Evolutionary conservation across 176 grass and related monocot species (phyloP), one percentile per base, ranked within the genome.

Genomic region (Typha latifolia): DNA sequence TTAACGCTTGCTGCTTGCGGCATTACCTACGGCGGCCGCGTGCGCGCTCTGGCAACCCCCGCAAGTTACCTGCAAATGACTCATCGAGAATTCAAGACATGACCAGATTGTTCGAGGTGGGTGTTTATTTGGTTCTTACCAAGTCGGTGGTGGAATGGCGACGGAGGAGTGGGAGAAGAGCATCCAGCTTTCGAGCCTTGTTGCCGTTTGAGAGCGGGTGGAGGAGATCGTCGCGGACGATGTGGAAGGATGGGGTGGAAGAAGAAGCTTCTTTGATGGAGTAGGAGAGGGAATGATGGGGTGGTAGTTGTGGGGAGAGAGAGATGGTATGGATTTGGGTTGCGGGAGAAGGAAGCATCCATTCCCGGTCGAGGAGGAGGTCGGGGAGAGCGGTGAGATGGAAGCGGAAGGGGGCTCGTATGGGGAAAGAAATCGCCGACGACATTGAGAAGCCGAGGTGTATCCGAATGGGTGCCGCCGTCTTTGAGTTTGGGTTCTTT

Each of bases 101-200:
- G 20, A 59, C 0, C 5, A 37, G 49, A 12, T 7, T 21, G 24
- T 37, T 26, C 7, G 16, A 69, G 14, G 49, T 29, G 9, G 12
- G 6, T 21, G 7, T 37, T 37, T 37, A 5, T 37, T 37, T 5
- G 14, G 21, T 20, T 16, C 5, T 12, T 47, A 61, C 5, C 32
- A 79, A 19, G 66, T 32, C 69, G 15, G 76, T 29, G 16, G 69
- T 37, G 47, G 20, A 48, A 82, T 66, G 51, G 29, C 20, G 62
- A 49, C 62, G 80, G 67, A 91, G 77, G 70, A 89, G 74, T 26
- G 88, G 93, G 47, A 91, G 79, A 24, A 96, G 78, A 26, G 88
- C 85, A 68, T 96, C 88, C 32, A 96, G 88, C 80, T 96, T 96
- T 26, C 85, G 89, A 48, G 93, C 80, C 85, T 96, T 96, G 77